Conservation (phyloP, 345 rosid genomes). For the Eutrema heterophyllum region DNA sequence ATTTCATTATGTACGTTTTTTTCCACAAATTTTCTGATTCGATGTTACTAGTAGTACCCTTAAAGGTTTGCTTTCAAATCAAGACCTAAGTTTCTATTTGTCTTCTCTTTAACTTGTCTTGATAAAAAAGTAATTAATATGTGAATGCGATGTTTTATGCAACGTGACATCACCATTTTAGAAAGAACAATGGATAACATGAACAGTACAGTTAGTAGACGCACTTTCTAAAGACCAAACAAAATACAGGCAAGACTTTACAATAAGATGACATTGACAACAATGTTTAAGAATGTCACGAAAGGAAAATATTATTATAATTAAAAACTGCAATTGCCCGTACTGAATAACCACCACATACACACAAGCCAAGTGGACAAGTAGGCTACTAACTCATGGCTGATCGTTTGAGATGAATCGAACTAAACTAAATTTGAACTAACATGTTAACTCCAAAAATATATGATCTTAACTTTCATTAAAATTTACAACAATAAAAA, state of each 20-base stretch:
- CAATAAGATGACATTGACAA: slow-evolving; percentile 24
- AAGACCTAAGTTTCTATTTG: slow-evolving; percentile 32
- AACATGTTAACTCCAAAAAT: background rate
- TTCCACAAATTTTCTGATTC: background rate
- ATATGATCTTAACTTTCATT: background rate
- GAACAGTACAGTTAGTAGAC: slow-evolving; percentile 12
- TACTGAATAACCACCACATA: slow-evolving; percentile 27
- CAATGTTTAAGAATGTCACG: slow-evolving; percentile 30
- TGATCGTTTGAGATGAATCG: background rate
- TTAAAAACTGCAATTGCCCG: background rate
- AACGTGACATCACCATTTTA: slow-evolving; percentile 19
- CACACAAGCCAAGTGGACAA: slow-evolving; percentile 31
- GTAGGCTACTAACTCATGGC: slow-evolving; percentile 29
- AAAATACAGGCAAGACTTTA: slow-evolving; percentile 15
- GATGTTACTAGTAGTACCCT: background rate
- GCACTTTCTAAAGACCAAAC: slow-evolving; percentile 20
- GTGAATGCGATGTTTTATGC: slow-evolving; percentile 21
- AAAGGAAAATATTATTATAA: background rate
- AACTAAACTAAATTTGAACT: background rate
- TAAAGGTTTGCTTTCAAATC: slow-evolving; percentile 29
- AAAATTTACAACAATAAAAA: background rate
- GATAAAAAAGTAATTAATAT: background rate
- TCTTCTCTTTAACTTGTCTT: slow-evolving; percentile 4
- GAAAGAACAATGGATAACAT: slow-evolving; percentile 13
- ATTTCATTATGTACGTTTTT: background rate